Evolutionary conservation across 2,329 filamentous ascomycete genomes (phyloP), one percentile per base, ranked within the genome.

Genomic region (Xylariaceae sp.): DNA sequence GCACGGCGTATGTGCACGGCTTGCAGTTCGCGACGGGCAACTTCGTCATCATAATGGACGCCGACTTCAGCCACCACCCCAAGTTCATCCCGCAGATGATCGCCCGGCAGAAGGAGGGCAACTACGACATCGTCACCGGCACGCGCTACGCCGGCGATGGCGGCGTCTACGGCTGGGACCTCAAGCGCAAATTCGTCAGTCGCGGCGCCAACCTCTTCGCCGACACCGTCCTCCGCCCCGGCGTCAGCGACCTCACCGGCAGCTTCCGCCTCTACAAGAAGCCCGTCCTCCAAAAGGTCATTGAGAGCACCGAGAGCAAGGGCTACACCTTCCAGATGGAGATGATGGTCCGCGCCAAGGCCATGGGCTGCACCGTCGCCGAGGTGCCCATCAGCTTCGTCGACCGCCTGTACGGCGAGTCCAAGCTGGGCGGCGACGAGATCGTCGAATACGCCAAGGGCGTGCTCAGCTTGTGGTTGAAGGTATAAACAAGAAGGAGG

Each of bases 261-360:
- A 90, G 84, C 62, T 98, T 97, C 69, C 73, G 92, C 48, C 65
- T 98, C 62, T 98, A 98, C 67, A 97, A 94, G 81, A 88, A 84
- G 69, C 70, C 73, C 44, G 87, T 95, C 46, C 66, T 98, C 58
- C 78, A 94, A 64, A 89, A 87, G 72, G 88, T 94, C 42, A 96
- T 98, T 55, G 71, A 75, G 58, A 87, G 77, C 65, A 96, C 88
- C 7, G 84, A 96, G 73, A 92, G 87, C 62, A 95, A 97, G 70
- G 92, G 92, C 3, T 98, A 97, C 64, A 90, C 85, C 28, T 98
- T 98, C 74, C 92, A 98, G 78, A 98, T 98, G 92, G 90, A 96
- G 74, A 85, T 98, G 81, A 97, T 96, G 83, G 90, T 97, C 7
- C 76, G 89, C 46, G 92, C 92, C 23, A 96, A 96, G 78, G 86